Base-by-base conservation (phyloP, 768 basidiomycete species). In the Baorangia bicolor region DNA sequence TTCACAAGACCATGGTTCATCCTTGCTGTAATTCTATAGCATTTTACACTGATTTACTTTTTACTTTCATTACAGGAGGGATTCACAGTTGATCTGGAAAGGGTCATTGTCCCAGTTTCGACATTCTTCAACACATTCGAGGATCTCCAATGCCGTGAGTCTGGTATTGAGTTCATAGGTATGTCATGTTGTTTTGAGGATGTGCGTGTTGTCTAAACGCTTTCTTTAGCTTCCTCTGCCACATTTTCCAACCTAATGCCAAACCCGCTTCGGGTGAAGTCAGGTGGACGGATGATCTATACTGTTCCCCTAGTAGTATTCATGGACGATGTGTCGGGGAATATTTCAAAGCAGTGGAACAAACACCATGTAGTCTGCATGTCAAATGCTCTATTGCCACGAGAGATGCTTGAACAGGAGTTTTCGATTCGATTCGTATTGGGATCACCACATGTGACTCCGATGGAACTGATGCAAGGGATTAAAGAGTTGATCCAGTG, bases 301-400 rank as follows among this genome's bases (percentile, higher is more conserved):
- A 55, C 50, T 2, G 58, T 66, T 0, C 69, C 68, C 0, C 48
- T 71, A 4, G 65, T 73, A 3, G 28, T 73, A 0, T 73, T 73
- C 45, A 65, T 73, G 37, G 74, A 75, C 31, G 69, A 76, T 38
- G 62, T 76, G 0, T 76, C 70, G 0, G 74, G 66, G 0, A 75
- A 75, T 30, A 56, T 58, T 1, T 71, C 61, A 9, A 76, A 74
- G 43, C 74, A 75, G 27, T 77, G 72, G 69, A 73, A 77, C 35
- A 70, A 70, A 23, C 72, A 76, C 38, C 66, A 71, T 14, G 56
- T 65, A 0, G 46, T 65, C 0, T 77, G 75, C 23, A 59, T 74
- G 48, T 72, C 65, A 0, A 74, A 75, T 56, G 71, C 50, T 1
- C 53, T 41, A 10, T 23, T 77, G 0, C 72, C 72, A 4, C 55